These are phyloP conservation scores for Aspergillus udagawae DNA, from an alignment of 2,329 filamentous ascomycete genomes.

Conservation along the genomic window DNA sequence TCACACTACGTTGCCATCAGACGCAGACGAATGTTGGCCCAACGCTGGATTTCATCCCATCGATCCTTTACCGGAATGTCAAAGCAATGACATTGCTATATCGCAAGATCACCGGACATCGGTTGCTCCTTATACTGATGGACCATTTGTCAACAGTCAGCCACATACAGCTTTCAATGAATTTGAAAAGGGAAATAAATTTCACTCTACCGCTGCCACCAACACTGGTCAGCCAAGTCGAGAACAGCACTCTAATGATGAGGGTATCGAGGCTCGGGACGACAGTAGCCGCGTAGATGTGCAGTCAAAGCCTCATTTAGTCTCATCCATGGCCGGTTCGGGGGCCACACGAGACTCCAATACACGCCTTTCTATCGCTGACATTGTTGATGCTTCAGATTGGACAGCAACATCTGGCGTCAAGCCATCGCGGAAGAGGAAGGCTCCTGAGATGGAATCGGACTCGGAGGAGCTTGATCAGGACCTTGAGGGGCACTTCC, in stretches of 20 bases:
- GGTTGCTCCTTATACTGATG: constrained; percentile 16
- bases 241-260: neutral
- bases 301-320: neutral
- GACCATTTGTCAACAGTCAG: constrained; percentile 15
- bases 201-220: neutral
- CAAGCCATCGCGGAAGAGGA: constrained; percentile 21
- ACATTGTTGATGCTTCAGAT: constrained; percentile 11
- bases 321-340: neutral
- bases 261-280: neutral
- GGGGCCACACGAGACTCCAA: neutral
- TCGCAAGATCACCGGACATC: neutral
- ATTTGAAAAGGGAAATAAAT: neutral
- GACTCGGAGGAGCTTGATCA: neutral
- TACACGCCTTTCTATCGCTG: constrained; percentile 14
- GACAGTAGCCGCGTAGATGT: neutral
- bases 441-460: constrained; percentile 26
- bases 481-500: neutral
- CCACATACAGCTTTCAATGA: neutral
- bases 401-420: neutral
- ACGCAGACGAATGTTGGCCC: neutral
- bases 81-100: neutral
- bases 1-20: neutral
- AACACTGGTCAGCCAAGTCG: neutral
- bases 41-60: neutral
- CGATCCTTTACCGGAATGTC: neutral